Evolutionary conservation across 148 eudicot genomes (phyloP), one percentile per base, ranked within the genome.

Genomic region (Tetragonia tetragonoides): DNA sequence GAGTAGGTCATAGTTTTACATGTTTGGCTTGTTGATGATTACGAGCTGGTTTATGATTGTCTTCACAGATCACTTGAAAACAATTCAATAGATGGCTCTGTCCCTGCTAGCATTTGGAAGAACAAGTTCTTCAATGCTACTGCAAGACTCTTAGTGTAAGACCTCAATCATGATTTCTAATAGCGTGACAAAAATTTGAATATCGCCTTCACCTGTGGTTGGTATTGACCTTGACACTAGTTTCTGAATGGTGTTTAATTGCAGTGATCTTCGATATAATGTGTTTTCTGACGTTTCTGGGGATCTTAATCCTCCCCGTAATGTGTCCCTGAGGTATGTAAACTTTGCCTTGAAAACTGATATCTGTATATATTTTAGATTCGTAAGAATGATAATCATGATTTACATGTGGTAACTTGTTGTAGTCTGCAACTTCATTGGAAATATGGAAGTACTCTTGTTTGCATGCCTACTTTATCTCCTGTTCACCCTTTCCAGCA

Each of bases 191-290:
- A 24, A 39, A 46, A 49, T 49, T 70, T 72, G 59, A 59, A 78
- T 16, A 14, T 66, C 47, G 21, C 37, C 14, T 49, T 54, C 73
- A 46, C 40, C 53, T 69, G 59, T 68, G 62, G 51, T 68, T 59
- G 42, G 68, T 74, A 3, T 71, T 38, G 60, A 4, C n/a, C 41
- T 75, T 76, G 70, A 74, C 61, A 66, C 28, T 20, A 3, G 62
- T 59, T 65, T 54, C 78, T 84, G 34, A 28, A 34, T 66, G 75
- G 28, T 81, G 79, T 60, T 69, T 46, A 68, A 79, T 63, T 87
- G 87, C 92, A 95, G 97, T 81, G 97, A 95, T 87, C 84, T 95
- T 69, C 90, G 78, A 57, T 83, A 88, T 73, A 95, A 95, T 81
- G 71, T 73, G n/a, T 82, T 95, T 67, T 83, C 89, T 42, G 81